Conservation (phyloP, 306 rosid genomes). For the Pyrus pyrifolia region DNA sequence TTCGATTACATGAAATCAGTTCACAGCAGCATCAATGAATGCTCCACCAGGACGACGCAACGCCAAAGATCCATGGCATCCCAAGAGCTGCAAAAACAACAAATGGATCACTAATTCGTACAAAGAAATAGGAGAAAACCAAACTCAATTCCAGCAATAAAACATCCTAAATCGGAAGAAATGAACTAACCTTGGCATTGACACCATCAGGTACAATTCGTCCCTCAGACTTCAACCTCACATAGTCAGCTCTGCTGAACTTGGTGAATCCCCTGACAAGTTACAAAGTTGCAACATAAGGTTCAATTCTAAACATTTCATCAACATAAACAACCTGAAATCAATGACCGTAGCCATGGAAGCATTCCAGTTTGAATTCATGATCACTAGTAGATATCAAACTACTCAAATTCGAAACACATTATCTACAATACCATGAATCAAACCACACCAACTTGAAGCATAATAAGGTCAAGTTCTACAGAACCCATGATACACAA, state of each 20-base stretch:
- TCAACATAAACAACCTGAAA: neutral
- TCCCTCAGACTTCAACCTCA: constrained; percentile 54
- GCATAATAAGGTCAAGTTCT: neutral
- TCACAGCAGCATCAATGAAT: constrained; percentile 40
- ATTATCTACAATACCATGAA: neutral
- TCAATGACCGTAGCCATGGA: neutral
- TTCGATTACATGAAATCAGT: neutral
- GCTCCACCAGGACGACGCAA: constrained; percentile 68
- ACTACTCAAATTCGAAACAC: neutral
- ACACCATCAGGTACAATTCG: constrained; percentile 73
- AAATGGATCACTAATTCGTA: neutral
- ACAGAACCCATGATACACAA: neutral
- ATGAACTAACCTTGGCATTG: constrained; percentile 57
- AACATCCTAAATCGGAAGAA: neutral
- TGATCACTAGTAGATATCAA: neutral
- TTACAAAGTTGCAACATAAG: neutral
- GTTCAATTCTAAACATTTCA: neutral
- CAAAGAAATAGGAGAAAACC: neutral
- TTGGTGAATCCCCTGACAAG: constrained; percentile 57
- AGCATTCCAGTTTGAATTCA: neutral
- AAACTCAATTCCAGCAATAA: neutral
- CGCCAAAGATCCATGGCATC: constrained; percentile 76
- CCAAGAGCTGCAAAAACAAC: constrained; percentile 49
- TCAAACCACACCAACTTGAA: neutral
- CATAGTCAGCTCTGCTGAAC: constrained; percentile 48